Conservation (phyloP, 2,329 filamentous ascomycete species). For the Xylaria multiplex region DNA sequence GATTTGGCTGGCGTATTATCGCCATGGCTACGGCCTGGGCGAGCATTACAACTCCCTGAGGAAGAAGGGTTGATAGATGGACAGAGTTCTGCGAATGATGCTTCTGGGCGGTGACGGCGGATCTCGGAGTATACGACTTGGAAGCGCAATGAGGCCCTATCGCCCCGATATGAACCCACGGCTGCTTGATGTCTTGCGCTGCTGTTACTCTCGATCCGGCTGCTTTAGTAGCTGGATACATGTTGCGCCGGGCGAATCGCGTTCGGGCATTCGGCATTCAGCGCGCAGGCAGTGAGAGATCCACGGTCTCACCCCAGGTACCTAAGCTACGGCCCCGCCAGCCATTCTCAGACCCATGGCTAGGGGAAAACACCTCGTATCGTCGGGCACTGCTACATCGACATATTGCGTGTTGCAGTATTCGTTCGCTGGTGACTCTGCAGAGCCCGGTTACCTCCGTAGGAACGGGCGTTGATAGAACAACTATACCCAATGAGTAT, state of each 20-base stretch:
- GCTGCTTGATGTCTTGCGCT: not conserved
- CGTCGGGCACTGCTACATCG: not conserved
- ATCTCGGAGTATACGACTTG: not conserved
- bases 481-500: not conserved
- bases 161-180: too few relatives aligned
- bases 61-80: conserved; percentile 47
- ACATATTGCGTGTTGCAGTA: not conserved
- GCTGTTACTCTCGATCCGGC: not conserved
- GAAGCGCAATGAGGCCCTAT: too few relatives aligned
- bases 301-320: not conserved
- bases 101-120: not conserved
- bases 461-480: not conserved
- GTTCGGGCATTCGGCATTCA: too few relatives aligned
- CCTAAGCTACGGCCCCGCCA: too few relatives aligned
- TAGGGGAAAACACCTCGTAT: not conserved
- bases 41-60: conserved; percentile 96
- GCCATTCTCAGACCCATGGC: not conserved
- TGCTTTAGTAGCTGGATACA: not conserved
- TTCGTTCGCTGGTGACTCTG: not conserved
- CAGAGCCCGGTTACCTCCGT: not conserved
- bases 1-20: conserved; percentile 94
- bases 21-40: conserved; percentile 90
- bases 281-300: not conserved
- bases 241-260: too few relatives aligned
- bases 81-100: not conserved